Evolutionary conservation across 768 basidiomycete genomes (phyloP).

Genomic region (Dendrothele bispora): DNA sequence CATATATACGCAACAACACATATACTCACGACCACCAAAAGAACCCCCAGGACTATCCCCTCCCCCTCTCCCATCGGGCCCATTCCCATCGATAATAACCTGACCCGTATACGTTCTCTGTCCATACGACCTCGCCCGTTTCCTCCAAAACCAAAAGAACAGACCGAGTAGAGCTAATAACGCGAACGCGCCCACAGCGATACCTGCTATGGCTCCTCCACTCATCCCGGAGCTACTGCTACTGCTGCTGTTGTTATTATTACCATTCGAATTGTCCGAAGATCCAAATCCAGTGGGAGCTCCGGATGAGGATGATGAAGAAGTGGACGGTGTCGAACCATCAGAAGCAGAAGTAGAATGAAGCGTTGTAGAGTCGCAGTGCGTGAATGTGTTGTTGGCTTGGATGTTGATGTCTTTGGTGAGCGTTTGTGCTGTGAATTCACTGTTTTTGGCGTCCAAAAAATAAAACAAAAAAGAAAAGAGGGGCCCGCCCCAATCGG

Average conservation of each 20-base stretch:
- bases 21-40: too few species aligned
- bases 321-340: neutral
- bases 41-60: too few species aligned
- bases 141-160: slow-evolving; percentile 7
- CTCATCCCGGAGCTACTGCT: neutral
- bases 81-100: too few species aligned
- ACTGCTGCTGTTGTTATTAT: neutral
- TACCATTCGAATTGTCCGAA: too few species aligned
- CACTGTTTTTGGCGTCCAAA: slow-evolving; percentile 16
- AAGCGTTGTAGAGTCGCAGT: slow-evolving; percentile 16
- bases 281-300: neutral
- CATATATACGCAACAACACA: too few species aligned
- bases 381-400: slow-evolving; percentile 27
- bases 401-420: slow-evolving; percentile 14
- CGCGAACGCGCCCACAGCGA: slow-evolving; percentile 13
- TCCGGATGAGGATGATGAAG: slow-evolving; percentile 1
- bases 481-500: too few species aligned
- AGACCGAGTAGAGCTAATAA: neutral
- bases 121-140: slow-evolving; percentile 1
- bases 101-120: neutral
- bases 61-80: too few species aligned
- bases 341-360: neutral
- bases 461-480: too few species aligned
- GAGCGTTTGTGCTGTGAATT: slow-evolving; percentile 18
- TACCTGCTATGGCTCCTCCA: slow-evolving; percentile 13